phyloP scores from a whole-genome alignment of 179 eudicot species.

The Monotropa hypopitys region DNA sequence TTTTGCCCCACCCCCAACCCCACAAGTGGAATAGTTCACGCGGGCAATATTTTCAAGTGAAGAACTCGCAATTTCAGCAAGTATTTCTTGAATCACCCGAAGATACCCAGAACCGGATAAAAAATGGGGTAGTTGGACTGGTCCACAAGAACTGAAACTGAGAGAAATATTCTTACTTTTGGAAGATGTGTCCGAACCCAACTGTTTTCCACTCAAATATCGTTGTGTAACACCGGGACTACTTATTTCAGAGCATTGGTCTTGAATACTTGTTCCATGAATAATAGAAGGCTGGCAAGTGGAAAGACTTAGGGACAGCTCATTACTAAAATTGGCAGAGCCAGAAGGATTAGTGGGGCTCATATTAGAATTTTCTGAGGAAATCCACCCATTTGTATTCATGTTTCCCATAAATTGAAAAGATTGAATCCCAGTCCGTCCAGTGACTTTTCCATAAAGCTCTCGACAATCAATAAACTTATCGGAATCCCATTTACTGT shows the following conservation, averaged over 20 bases:
- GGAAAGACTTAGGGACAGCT: slow-evolving; percentile 52
- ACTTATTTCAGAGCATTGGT: slow-evolving; percentile 38
- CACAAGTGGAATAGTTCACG: slow-evolving; percentile 10
- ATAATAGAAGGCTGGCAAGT: slow-evolving; percentile 34
- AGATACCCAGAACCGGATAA: slow-evolving; percentile 46
- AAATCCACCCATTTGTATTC: slow-evolving; percentile 26
- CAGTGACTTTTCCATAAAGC: slow-evolving; percentile 14
- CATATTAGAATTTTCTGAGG: slow-evolving; percentile 19
- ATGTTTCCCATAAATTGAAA: slow-evolving; percentile 15
- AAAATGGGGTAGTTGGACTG: slow-evolving; percentile 27
- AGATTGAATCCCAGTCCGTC: slow-evolving; percentile 23
- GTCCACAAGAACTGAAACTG: slow-evolving; percentile 27
- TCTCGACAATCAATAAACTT: slow-evolving; percentile 22
- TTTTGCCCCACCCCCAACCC: slow-evolving; percentile 12
- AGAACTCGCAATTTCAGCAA: slow-evolving; percentile 47
- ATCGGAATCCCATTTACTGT: slow-evolving; percentile 33
- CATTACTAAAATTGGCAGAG: slow-evolving; percentile 28
- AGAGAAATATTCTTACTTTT: slow-evolving; percentile 28
- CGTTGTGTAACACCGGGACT: slow-evolving; percentile 18
- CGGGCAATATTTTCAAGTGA: slow-evolving; percentile 35
- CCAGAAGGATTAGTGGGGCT: slow-evolving; percentile 24
- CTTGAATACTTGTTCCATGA: slow-evolving; percentile 15
- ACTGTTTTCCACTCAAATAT: slow-evolving; percentile 23
- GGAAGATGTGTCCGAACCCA: slow-evolving; percentile 28
- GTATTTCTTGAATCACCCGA: slow-evolving; percentile 60